phyloP scores from a whole-genome alignment of 257 asterid species.

The Paraleonurus japonicus region DNA sequence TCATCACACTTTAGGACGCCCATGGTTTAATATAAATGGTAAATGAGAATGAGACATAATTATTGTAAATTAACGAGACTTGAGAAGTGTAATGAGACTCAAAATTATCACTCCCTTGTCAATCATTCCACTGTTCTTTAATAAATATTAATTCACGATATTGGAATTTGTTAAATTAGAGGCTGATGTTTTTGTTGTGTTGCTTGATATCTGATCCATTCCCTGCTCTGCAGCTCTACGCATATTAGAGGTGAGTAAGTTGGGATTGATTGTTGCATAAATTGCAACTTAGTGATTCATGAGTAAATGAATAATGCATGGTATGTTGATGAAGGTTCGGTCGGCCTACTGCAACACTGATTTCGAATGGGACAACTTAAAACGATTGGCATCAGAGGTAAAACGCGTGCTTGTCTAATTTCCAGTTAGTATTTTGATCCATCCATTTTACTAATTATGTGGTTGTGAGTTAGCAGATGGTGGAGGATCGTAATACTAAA shows the following conservation, averaged over 20 bases:
- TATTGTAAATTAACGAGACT: too few relatives aligned
- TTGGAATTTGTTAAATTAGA: not conserved
- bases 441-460: not conserved
- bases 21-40: too few relatives aligned
- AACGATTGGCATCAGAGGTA: conserved; percentile 65
- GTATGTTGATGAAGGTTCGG: conserved; percentile 55
- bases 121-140: too few relatives aligned
- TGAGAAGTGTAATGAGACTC: too few relatives aligned
- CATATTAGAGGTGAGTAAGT: conserved; percentile 68
- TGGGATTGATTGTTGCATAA: not conserved
- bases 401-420: not conserved
- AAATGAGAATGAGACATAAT: too few relatives aligned
- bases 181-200: not conserved
- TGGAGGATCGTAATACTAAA: conserved; percentile 65
- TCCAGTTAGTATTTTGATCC: not conserved
- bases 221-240: conserved; percentile 57
- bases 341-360: conserved; percentile 80
- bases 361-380: conserved; percentile 89
- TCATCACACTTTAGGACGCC: not conserved
- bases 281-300: not conserved
- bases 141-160: too few relatives aligned
- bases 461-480: conserved; percentile 52
- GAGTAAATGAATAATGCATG: not conserved
- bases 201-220: not conserved
- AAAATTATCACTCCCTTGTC: too few relatives aligned